Evolutionary conservation across 176 grass and related monocot species (phyloP).

Genomic region (Leersia perrieri): DNA sequence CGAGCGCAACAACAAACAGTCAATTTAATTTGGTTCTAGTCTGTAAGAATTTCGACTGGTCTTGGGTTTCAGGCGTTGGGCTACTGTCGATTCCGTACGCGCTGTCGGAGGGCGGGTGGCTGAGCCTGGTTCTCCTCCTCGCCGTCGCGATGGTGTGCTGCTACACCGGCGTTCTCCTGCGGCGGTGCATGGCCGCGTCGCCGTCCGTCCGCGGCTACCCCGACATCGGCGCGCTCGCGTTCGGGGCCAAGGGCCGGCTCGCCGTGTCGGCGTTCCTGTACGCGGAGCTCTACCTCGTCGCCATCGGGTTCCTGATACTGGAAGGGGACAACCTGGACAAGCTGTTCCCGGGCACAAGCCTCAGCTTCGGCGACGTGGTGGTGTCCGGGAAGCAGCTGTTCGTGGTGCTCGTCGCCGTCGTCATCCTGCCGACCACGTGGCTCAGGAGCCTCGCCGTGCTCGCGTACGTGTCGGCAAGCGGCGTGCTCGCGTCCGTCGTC

Average conservation of each 20-base stretch:
- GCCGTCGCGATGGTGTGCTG: slow-evolving; percentile 51
- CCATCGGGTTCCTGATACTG: slow-evolving; percentile 78
- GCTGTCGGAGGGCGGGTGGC: slow-evolving; percentile 69
- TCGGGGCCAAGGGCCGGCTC: slow-evolving; percentile 53
- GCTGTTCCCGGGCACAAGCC: slow-evolving; percentile 55
- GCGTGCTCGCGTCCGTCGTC: slow-evolving; percentile 66
- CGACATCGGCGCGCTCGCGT: slow-evolving; percentile 62
- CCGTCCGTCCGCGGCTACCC: slow-evolving; percentile 49
- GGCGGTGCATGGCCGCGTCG: slow-evolving; percentile 61
- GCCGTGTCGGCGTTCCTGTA: slow-evolving; percentile 67
- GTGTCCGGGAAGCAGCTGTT: slow-evolving; percentile 70
- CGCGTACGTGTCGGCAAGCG: slow-evolving; percentile 74
- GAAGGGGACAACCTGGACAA: slow-evolving; percentile 82
- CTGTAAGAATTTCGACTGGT: not conserved
- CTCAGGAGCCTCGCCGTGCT: slow-evolving; percentile 58
- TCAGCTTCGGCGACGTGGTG: slow-evolving; percentile 25
- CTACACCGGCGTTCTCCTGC: slow-evolving; percentile 82
- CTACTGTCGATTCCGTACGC: slow-evolving; percentile 85
- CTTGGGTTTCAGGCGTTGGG: slow-evolving; percentile 56
- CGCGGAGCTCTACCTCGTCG: slow-evolving; percentile 85
- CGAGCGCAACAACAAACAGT: too few species aligned
- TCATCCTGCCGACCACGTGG: slow-evolving; percentile 80
- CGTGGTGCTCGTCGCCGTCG: slow-evolving; percentile 50
- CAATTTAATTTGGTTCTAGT: too few species aligned
- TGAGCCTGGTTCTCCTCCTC: slow-evolving; percentile 64